These are phyloP conservation scores for Rhodocollybia butyracea DNA, from an alignment of 768 basidiomycete species.

Conservation along the genomic window DNA sequence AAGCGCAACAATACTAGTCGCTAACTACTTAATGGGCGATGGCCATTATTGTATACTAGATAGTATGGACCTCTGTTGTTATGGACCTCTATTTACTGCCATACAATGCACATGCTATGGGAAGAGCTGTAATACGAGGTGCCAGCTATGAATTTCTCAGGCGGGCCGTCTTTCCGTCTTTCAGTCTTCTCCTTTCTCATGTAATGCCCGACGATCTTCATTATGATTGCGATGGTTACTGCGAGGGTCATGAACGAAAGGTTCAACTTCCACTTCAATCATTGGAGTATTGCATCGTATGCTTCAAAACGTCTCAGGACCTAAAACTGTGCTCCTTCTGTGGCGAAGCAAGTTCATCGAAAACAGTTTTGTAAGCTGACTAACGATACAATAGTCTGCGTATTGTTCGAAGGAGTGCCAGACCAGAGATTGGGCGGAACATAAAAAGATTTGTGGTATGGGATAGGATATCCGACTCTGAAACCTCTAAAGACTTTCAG, in stretches of 20 bases:
- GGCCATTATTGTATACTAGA: too few species aligned
- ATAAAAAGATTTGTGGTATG: conserved; percentile 27
- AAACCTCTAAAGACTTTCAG: neutral
- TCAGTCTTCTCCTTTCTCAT: too few species aligned
- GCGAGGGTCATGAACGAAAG: too few species aligned
- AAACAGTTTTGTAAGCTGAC: neutral
- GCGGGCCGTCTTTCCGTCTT: too few species aligned
- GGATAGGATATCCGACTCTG: neutral
- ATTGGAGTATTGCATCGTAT: neutral
- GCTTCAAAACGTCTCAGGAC: neutral
- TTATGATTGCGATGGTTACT: too few species aligned
- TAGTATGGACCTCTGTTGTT: too few species aligned
- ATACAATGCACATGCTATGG: too few species aligned
- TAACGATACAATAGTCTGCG: neutral
- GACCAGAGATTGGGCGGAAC: conserved; percentile 25
- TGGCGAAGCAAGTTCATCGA: neutral
- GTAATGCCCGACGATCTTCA: too few species aligned
- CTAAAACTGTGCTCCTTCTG: neutral
- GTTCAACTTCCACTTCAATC: neutral
- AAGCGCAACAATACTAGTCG: conserved; percentile 1
- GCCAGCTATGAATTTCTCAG: too few species aligned
- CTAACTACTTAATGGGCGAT: too few species aligned
- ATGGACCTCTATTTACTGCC: too few species aligned
- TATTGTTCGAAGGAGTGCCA: conserved; percentile 33
- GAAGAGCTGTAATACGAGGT: too few species aligned